phyloP scores from a whole-genome alignment of 352 stramenopile species.

The Plasmopara muralis region DNA sequence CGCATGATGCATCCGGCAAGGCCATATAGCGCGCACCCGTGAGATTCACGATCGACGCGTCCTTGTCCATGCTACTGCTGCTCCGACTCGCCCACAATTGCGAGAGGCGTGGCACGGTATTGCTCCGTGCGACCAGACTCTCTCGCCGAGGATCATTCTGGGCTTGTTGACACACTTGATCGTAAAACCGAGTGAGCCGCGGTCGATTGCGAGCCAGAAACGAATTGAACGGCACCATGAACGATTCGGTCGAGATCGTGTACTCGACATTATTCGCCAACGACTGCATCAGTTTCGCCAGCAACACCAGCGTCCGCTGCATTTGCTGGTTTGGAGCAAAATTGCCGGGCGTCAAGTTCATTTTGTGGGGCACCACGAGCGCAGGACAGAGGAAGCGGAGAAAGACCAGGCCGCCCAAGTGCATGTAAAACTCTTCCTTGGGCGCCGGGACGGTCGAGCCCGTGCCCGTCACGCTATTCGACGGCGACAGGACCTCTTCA shows the following conservation, averaged over 20 bases:
- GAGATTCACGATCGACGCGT: constrained; percentile 36
- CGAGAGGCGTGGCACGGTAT: constrained; percentile 52
- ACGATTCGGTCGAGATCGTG: constrained; percentile 46
- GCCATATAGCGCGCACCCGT: constrained; percentile 29
- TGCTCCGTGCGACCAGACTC: constrained; percentile 52
- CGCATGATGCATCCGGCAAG: constrained; percentile 36
- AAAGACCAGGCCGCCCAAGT: constrained; percentile 72
- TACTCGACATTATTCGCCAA: constrained; percentile 78
- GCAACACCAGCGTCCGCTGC: constrained; percentile 62
- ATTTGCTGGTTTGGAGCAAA: constrained; percentile 36
- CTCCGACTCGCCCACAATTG: constrained; percentile 45
- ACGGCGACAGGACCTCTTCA: constrained; percentile 26
- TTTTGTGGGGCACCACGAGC: constrained; percentile 66
- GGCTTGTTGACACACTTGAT: constrained; percentile 64
- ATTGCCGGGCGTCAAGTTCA: constrained; percentile 48
- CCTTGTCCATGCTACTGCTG: constrained; percentile 27
- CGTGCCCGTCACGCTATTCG: constrained; percentile 18
- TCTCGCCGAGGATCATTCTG: constrained; percentile 57
- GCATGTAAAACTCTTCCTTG: constrained; percentile 69
- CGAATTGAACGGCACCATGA: constrained; percentile 72
- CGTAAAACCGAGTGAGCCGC: constrained; percentile 64
- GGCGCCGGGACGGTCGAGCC: constrained; percentile 20
- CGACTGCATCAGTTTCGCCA: constrained; percentile 78
- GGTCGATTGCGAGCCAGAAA: constrained; percentile 58
- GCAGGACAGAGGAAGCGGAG: constrained; percentile 72